These are phyloP conservation scores for Fraxinus sp. DNA, from an alignment of 305 asterid genomes.

Conservation along the genomic window DNA sequence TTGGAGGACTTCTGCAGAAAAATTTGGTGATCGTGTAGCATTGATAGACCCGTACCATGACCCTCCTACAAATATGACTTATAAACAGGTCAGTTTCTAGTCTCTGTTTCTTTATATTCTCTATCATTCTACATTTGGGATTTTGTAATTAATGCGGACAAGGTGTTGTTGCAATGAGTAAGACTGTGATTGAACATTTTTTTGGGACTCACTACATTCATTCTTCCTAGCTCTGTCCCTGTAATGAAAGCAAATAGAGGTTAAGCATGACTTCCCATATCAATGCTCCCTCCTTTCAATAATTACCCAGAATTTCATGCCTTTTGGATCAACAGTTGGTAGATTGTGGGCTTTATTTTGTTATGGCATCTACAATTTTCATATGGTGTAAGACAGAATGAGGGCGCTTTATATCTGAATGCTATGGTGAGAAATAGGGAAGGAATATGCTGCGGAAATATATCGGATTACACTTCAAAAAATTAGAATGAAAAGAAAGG, in stretches of 20 bases:
- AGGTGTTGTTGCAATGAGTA: background rate
- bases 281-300: background rate
- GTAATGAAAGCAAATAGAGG: background rate
- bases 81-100: slow-evolving; percentile 58
- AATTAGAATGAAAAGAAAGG: background rate
- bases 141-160: background rate
- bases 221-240: no score
- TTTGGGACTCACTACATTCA: background rate
- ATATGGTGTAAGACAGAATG: background rate
- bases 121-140: background rate
- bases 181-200: background rate
- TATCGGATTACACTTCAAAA: background rate
- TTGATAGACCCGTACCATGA: slow-evolving; percentile 80
- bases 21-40: slow-evolving; percentile 75
- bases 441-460: background rate
- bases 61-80: slow-evolving; percentile 80
- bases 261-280: background rate
- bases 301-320: background rate
- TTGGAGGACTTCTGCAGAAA: slow-evolving; percentile 86
- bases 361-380: background rate
- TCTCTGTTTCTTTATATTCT: slow-evolving; percentile 3
- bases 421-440: background rate
- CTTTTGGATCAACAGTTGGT: background rate
- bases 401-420: background rate
- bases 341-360: background rate